Percentiles rank a stretch among this genome's conserved stretches.
These are phyloP conservation scores for Apiospora aurea DNA, from an alignment of 2,329 filamentous ascomycete genomes.

Conservation along the genomic window DNA sequence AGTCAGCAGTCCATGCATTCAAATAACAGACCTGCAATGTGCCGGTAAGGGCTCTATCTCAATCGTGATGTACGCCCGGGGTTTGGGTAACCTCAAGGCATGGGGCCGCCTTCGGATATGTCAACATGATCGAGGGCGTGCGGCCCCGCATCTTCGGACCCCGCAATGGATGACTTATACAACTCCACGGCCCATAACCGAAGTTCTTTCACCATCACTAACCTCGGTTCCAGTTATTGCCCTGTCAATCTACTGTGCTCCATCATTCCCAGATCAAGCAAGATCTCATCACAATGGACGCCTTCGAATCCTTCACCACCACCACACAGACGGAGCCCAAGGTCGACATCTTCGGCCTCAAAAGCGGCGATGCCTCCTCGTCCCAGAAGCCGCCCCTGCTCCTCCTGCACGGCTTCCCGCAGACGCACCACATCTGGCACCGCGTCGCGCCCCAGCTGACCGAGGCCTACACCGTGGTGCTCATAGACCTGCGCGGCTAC, in stretches of 20 bases:
- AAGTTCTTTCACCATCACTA: neutral
- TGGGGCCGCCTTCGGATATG: neutral
- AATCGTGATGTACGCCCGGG: neutral
- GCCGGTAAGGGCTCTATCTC: neutral
- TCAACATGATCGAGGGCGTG: neutral
- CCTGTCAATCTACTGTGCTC: neutral
- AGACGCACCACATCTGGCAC: slow-evolving; percentile 61
- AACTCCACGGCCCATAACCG: neutral
- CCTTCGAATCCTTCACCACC: slow-evolving; percentile 48
- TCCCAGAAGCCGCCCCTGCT: slow-evolving; percentile 48
- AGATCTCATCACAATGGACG: slow-evolving; percentile 46
- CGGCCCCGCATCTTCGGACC: slow-evolving; percentile 8
- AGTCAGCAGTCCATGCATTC: neutral
- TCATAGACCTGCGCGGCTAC: slow-evolving; percentile 60
- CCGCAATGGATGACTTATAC: neutral
- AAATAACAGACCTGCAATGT: neutral
- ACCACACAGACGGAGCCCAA: slow-evolving; percentile 44
- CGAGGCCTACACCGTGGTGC: slow-evolving; percentile 49
- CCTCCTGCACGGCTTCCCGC: slow-evolving; percentile 60
- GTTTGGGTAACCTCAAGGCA: neutral
- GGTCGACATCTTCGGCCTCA: slow-evolving; percentile 53
- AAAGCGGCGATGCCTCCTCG: slow-evolving; percentile 39
- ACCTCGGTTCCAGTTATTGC: neutral
- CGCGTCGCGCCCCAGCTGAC: slow-evolving; percentile 48
- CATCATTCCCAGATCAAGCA: neutral